phyloP scores from a whole-genome alignment of 73 alveolate species.

The Paramecium sexaurelia region DNA sequence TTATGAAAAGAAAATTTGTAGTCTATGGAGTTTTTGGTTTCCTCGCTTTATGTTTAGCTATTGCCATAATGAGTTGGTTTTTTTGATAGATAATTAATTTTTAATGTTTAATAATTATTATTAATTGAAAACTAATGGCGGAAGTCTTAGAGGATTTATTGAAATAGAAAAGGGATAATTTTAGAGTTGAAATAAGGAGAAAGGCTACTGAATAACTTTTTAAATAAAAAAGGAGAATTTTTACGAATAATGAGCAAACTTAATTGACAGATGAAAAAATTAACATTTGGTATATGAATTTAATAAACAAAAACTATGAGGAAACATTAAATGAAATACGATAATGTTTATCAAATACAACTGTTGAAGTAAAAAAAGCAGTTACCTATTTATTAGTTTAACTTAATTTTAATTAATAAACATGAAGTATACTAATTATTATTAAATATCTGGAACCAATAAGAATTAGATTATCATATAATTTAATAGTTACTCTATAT shows the following conservation, averaged over 20 bases:
- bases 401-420: background rate
- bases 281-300: background rate
- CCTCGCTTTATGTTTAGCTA: background rate
- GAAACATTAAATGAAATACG: background rate
- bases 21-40: slow-evolving; percentile 46
- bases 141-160: background rate
- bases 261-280: background rate
- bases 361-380: background rate
- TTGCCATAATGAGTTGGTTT: slow-evolving; percentile 4
- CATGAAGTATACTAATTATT: slow-evolving; percentile 4
- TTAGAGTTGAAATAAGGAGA: background rate
- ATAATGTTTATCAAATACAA: background rate
- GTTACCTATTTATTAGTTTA: background rate
- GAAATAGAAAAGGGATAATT: background rate
- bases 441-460: background rate
- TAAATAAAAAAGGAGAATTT: background rate
- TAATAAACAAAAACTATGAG: background rate
- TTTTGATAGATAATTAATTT: background rate
- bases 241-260: background rate
- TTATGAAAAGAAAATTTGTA: background rate
- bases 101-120: background rate
- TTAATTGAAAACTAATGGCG: background rate
- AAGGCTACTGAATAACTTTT: background rate
- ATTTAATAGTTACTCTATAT: background rate
- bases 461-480: background rate